Base-by-base conservation (phyloP, 2,329 filamentous ascomycete species). In the Colletotrichum lindemuthianum region DNA sequence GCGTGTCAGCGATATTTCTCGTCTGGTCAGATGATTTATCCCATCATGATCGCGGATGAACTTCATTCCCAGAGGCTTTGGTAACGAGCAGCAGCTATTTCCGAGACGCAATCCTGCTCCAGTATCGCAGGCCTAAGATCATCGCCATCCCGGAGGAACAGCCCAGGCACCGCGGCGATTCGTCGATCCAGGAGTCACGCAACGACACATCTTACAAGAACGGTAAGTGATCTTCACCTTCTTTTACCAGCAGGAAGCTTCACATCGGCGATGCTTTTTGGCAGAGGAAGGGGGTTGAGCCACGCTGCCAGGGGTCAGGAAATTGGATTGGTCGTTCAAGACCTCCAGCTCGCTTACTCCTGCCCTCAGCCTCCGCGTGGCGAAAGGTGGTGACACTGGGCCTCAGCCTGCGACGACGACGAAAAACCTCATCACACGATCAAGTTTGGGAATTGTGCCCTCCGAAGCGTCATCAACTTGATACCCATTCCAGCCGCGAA, bases 361-460 rank as follows among this genome's bases (percentile, higher is more conserved):
- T 36, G 8, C 12, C n/a, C 33, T 43, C 51, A 51, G 33, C 58
- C 16, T 24, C 16, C 4, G 24, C 24, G 40, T 52, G 61, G 61
- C 41, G 51, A 41, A 41, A 52, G 47, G 51, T 32, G 47, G 47
- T 24, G 24, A 24, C 36, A 47, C 47, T 33, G 45, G 24, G n/a
- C 13, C 6, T 34, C 40, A 52, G 24, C 58, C 47, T 61, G 41
- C 51, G 36, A 37, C 61, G 41, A 50, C 39, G 32, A n/a, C n/a
- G n/a, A n/a, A n/a, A n/a, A 12, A 9, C 45, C 16, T 24, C 51
- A 56, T 61, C 61, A 65, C 51, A 32, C 37, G 58, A 40, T 43
- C 58, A 34, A 32, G 8, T 13, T 50, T 15, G 15, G n/a, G 48
- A 57, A 52, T 51, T 51, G 40, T 13, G 58, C 51, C 51, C 13